Conservation (phyloP, 495 filamentous ascomycete species). For the Lepidopterella palustris region DNA sequence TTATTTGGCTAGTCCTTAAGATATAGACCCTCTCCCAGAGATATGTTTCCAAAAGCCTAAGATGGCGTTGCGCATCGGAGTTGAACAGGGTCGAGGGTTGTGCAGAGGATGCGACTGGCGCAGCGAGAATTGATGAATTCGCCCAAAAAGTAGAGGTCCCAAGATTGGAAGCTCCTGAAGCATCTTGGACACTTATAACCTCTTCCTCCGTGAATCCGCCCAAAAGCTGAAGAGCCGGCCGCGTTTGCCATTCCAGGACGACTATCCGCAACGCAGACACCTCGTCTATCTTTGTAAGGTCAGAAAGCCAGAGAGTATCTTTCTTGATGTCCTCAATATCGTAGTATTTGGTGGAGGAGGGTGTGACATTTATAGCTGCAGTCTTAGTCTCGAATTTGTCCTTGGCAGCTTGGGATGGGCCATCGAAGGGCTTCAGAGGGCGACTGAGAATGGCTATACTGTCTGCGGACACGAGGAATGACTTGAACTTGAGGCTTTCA, state of each 20-base stretch:
- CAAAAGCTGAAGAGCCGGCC: constrained; percentile 58
- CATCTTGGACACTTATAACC: constrained; percentile 58
- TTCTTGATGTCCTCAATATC: constrained; percentile 76
- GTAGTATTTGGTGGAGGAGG: constrained; percentile 58
- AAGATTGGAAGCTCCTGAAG: constrained; percentile 52
- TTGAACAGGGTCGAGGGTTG: constrained; percentile 44
- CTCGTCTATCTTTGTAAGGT: constrained; percentile 69
- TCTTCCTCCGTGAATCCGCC: constrained; percentile 62
- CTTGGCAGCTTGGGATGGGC: constrained; percentile 55
- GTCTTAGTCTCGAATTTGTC: constrained; percentile 78
- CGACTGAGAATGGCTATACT: constrained; percentile 59
- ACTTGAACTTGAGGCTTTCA: constrained; percentile 38
- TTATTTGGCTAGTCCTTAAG: constrained; percentile 40
- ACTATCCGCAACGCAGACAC: constrained; percentile 73
- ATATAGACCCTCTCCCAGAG: constrained; percentile 61
- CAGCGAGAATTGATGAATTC: constrained; percentile 32
- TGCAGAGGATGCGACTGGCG: constrained; percentile 30
- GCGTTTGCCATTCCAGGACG: constrained; percentile 75
- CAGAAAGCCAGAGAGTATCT: constrained; percentile 79
- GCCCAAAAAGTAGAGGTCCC: constrained; percentile 45
- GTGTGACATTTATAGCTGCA: constrained; percentile 80
- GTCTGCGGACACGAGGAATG: constrained; percentile 62
- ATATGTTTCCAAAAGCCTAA: constrained; percentile 60
- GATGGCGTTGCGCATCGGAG: constrained; percentile 49
- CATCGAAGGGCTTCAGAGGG: constrained; percentile 56